Conservation (phyloP, 31 red algal genomes). For the Asparagopsis taxiformis region DNA sequence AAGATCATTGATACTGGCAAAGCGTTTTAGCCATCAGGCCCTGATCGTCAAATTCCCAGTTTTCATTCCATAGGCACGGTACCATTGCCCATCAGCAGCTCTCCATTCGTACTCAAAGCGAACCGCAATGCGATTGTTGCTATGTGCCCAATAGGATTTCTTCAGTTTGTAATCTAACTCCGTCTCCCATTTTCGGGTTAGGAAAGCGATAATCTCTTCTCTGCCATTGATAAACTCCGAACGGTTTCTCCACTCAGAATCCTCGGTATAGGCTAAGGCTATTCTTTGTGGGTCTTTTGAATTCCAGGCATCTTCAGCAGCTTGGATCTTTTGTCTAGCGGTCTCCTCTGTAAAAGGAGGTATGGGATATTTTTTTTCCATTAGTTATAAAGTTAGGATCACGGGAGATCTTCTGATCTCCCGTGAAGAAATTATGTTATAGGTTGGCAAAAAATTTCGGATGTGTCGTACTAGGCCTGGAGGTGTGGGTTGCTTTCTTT, state of each 20-base stretch:
- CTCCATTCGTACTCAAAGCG: slow-evolving; percentile 51
- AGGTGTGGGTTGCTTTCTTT: too few species aligned
- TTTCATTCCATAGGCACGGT: slow-evolving; percentile 52
- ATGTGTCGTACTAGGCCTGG: too few species aligned
- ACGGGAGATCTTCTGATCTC: too few species aligned
- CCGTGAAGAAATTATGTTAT: too few species aligned
- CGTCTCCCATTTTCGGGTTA: slow-evolving; percentile 39
- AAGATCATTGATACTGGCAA: slow-evolving; percentile 53
- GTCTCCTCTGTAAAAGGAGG: slow-evolving; percentile 41
- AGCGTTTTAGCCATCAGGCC: slow-evolving; percentile 31
- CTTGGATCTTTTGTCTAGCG: slow-evolving; percentile 17
- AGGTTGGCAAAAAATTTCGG: too few species aligned
- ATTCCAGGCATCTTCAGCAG: slow-evolving; percentile 61
- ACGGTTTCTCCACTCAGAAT: slow-evolving; percentile 55
- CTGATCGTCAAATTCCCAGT: slow-evolving; percentile 41
- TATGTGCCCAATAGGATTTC: slow-evolving; percentile 51
- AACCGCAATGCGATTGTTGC: slow-evolving; percentile 60
- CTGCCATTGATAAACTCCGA: slow-evolving; percentile 18
- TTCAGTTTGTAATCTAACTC: slow-evolving; percentile 29
- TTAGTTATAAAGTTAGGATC: too few species aligned
- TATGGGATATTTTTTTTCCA: slow-evolving; percentile 8
- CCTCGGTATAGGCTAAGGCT: slow-evolving; percentile 40
- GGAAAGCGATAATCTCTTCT: slow-evolving; percentile 20
- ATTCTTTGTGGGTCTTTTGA: slow-evolving; percentile 38
- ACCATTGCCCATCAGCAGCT: slow-evolving; percentile 13